A percentile compares a stretch with the other conserved stretches of the same genome.
These are phyloP conservation scores for Pythium inflatum DNA, from an alignment of 352 stramenopile genomes.

Conservation along the genomic window DNA sequence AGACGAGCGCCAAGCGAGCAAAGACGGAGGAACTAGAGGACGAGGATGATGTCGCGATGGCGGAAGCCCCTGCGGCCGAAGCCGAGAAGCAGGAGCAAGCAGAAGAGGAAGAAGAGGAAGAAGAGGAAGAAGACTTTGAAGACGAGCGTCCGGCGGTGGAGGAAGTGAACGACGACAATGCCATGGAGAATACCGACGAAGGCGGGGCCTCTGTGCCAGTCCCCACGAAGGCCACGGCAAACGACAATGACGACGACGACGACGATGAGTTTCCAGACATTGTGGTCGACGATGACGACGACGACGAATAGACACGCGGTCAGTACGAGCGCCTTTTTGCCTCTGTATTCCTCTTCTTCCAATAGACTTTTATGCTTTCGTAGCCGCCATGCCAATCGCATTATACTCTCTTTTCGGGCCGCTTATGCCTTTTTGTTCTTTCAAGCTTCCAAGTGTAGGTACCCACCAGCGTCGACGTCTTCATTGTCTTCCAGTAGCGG, in stretches of 20 bases:
- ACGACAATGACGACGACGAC: constrained; percentile 54
- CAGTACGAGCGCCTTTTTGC: no score
- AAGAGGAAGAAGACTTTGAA: constrained; percentile 36
- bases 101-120: constrained; percentile 39
- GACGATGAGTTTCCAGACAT: constrained; percentile 79
- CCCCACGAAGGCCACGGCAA: neutral
- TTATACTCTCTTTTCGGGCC: no score
- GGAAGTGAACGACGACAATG: constrained; percentile 11
- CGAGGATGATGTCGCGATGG: constrained; percentile 48
- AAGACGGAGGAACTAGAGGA: constrained; percentile 49
- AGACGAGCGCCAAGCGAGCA: constrained; percentile 19
- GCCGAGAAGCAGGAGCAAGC: constrained; percentile 28
- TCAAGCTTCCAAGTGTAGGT: constrained; percentile 52
- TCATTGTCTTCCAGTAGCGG: constrained; percentile 49
- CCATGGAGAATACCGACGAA: constrained; percentile 32
- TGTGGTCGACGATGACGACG: constrained; percentile 72
- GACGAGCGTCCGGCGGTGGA: constrained; percentile 35
- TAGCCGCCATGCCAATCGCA: no score
- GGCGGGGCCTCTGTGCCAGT: neutral
- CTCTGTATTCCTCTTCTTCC: no score
- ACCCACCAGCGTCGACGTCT: constrained; percentile 44
- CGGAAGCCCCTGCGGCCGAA: constrained; percentile 8
- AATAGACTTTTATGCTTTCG: no score
- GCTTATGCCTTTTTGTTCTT: no score
- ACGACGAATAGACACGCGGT: constrained; percentile 55